Evolutionary conservation across 1,284 basidiomycete species (phyloP).

Genomic region (Fomitopsis schrenkii): DNA sequence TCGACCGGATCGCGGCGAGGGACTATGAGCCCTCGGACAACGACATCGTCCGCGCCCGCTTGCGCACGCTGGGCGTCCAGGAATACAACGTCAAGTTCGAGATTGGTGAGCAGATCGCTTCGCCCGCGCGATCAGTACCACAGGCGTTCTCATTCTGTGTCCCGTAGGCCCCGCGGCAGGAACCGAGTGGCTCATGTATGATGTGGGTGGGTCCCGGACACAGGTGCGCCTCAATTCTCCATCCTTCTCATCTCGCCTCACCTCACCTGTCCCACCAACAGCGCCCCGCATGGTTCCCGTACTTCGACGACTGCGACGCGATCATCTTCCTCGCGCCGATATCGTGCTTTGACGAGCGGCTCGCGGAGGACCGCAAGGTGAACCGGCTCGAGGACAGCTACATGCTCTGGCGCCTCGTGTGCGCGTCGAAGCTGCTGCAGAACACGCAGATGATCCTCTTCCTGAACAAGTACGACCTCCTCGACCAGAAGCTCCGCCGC

Average conservation of each 20-base stretch:
- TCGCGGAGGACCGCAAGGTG: slow-evolving; percentile 37
- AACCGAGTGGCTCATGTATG: slow-evolving; percentile 53
- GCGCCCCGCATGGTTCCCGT: slow-evolving; percentile 36
- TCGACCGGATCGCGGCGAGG: slow-evolving; percentile 47
- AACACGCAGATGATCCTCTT: slow-evolving; percentile 36
- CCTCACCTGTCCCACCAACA: slow-evolving; percentile 1
- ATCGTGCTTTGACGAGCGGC: slow-evolving; percentile 39
- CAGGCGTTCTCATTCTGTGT: neutral
- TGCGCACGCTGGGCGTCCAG: slow-evolving; percentile 70
- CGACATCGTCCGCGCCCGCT: slow-evolving; percentile 64
- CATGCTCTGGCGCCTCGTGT: slow-evolving; percentile 37
- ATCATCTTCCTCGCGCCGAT: slow-evolving; percentile 41
- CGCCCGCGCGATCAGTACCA: neutral
- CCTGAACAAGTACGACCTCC: slow-evolving; percentile 47
- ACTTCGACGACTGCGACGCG: slow-evolving; percentile 38
- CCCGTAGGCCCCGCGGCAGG: slow-evolving; percentile 22
- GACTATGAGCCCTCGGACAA: slow-evolving; percentile 59
- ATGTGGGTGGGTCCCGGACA: slow-evolving; percentile 69
- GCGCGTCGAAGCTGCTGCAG: slow-evolving; percentile 33
- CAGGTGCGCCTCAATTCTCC: slow-evolving; percentile 39
- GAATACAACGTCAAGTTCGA: slow-evolving; percentile 67
- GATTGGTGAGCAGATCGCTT: slow-evolving; percentile 42
- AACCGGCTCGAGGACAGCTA: slow-evolving; percentile 42
- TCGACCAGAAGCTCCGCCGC: slow-evolving; percentile 60
- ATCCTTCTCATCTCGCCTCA: slow-evolving; percentile 5